Evolutionary conservation across 108 stramenopile species (phyloP), one percentile per base, ranked within the genome.

Genomic region (Conticribra guillardii): DNA sequence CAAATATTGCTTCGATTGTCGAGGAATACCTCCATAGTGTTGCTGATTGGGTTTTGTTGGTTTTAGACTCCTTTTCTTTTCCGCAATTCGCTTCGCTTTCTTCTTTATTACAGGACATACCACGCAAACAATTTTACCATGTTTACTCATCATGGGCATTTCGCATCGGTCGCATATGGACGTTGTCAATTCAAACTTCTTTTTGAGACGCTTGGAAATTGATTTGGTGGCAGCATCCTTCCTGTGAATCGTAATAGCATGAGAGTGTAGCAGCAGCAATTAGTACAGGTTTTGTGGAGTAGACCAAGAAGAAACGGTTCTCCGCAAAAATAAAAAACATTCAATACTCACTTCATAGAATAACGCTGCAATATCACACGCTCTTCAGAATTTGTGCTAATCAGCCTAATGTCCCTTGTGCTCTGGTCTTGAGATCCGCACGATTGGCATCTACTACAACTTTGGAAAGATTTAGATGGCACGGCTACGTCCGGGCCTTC

Each of bases 371-470:
- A 73, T 41, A 80, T 64, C 47, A 45, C 61, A 23, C 53, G 49
- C 65, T 80, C 79, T 58, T 80, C 79, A 0, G 79, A 80, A 19
- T 66, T 66, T 15, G 79, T 80, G 41, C 26, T 44, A 29, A 74
- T 57, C 41, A 58, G 48, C 8, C 34, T 5, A 31, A 69, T 69
- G 2, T 46, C 2, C 22, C 37, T 41, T 41, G 8, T 11, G 5
- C 37, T 11, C 5, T 11, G 8, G 37, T 41, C 37, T 41, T 11
- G 37, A 41, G 37, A 41, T 11, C 11, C 37, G 11, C 37, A 41
- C 37, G 11, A 5, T 41, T 11, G 8, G 37, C 5, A 9, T 9
- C 37, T 11, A 41, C 37, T 9, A 5, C 5, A 5, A 41, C 11
- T 41, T 11, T 41, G 37, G 11, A 41, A 11, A 9, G 37, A 11